A percentile compares a stretch with the other conserved stretches of the same genome.
These are phyloP conservation scores for Penicillium riverlandense DNA, from an alignment of 495 filamentous ascomycete genomes.

Conservation along the genomic window DNA sequence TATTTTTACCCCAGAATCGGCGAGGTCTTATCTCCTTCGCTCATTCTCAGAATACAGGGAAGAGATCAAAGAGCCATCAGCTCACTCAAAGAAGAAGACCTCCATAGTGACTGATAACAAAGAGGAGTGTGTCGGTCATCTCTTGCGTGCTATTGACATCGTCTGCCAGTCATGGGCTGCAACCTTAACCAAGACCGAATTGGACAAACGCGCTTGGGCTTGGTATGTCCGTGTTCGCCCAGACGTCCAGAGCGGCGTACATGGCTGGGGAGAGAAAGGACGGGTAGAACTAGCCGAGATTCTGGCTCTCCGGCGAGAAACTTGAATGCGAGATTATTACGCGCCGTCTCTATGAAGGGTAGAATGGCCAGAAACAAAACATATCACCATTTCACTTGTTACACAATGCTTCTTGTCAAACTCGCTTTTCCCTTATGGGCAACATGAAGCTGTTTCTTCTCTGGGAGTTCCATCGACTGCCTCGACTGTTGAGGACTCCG, in stretches of 20 bases:
- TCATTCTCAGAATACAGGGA: slow-evolving; percentile 14
- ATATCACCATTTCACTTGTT: too few species aligned
- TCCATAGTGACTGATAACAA: slow-evolving; percentile 38
- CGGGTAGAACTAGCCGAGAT: slow-evolving; percentile 58
- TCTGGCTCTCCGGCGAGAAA: slow-evolving; percentile 49
- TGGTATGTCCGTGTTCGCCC: slow-evolving; percentile 76
- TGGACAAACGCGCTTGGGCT: slow-evolving; percentile 68
- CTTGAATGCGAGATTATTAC: slow-evolving; percentile 3
- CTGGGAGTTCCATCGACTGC: slow-evolving; percentile 5
- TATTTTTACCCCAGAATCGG: slow-evolving; percentile 59
- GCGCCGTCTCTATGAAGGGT: background rate
- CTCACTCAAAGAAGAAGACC: background rate
- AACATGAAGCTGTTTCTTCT: too few species aligned
- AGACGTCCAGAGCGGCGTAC: slow-evolving; percentile 60
- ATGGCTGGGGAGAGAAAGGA: slow-evolving; percentile 78
- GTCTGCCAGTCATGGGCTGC: slow-evolving; percentile 64
- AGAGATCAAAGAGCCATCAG: too few species aligned
- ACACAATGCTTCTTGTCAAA: too few species aligned
- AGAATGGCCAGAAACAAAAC: too few species aligned
- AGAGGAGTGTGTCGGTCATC: slow-evolving; percentile 56
- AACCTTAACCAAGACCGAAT: slow-evolving; percentile 47
- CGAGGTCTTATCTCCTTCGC: slow-evolving; percentile 34
- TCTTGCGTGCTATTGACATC: slow-evolving; percentile 60
- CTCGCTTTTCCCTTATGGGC: too few species aligned
- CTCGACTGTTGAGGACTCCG: slow-evolving; percentile 8